Percentiles rank a stretch among this genome's conserved stretches.
phyloP scores from a whole-genome alignment of 2,329 filamentous ascomycete species.

The Pyricularia pennisetigena region DNA sequence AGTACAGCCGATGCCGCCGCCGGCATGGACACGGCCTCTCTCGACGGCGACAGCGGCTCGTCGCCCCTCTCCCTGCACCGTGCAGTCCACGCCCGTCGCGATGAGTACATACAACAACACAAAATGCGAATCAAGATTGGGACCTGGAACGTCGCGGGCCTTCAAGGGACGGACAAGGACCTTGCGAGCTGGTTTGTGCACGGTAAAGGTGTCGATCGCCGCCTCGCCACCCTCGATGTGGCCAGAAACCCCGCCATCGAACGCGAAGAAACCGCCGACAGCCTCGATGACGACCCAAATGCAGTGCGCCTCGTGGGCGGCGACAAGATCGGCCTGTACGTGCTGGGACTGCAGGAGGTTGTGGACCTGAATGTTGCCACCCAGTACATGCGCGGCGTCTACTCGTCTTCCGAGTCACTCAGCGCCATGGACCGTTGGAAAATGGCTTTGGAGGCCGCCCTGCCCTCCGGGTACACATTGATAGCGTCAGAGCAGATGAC shows the following conservation, averaged over 20 bases:
- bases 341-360: constrained; percentile 84
- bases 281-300: constrained; percentile 24
- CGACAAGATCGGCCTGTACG: constrained; percentile 77
- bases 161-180: constrained; percentile 79
- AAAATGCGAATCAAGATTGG: constrained; percentile 80
- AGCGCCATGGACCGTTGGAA: constrained; percentile 66
- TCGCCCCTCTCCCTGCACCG: constrained; percentile 50
- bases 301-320: constrained; percentile 39
- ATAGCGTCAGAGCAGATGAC: constrained; percentile 78
- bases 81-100: constrained; percentile 60
- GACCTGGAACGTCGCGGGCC: constrained; percentile 88
- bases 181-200: constrained; percentile 80
- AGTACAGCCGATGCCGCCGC: constrained; percentile 14
- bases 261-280: constrained; percentile 34
- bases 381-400: constrained; percentile 64
- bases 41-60: constrained; percentile 24
- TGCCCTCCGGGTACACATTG: constrained; percentile 69
- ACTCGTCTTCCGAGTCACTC: constrained; percentile 50
- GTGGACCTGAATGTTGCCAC: constrained; percentile 74
- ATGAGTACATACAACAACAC: constrained; percentile 69
- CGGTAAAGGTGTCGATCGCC: constrained; percentile 59
- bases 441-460: constrained; percentile 57
- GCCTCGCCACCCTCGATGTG: constrained; percentile 45
- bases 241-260: constrained; percentile 27
- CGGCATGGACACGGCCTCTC: constrained; percentile 28